Evolutionary conservation across 441 rosid species (phyloP).

Genomic region (Hura crepitans): DNA sequence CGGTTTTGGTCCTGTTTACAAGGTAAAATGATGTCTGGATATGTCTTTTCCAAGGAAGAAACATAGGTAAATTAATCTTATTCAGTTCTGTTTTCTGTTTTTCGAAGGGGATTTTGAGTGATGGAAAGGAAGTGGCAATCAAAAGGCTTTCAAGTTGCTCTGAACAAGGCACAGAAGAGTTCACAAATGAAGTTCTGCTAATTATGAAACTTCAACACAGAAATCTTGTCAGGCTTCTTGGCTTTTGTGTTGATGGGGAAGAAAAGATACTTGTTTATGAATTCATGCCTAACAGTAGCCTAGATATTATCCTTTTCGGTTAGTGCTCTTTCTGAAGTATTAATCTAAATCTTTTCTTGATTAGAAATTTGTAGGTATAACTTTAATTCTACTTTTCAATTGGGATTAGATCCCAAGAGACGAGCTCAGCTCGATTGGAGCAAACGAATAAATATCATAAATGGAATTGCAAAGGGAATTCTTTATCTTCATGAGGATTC

Average conservation of each 20-base stretch:
- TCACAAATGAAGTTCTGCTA: conserved; percentile 37
- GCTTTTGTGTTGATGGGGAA: conserved; percentile 31
- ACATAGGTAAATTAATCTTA: neutral
- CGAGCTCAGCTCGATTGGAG: conserved; percentile 31
- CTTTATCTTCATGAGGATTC: conserved; percentile 49
- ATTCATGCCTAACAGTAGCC: conserved; percentile 38
- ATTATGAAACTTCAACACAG: conserved; percentile 42
- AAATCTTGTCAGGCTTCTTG: conserved; percentile 37
- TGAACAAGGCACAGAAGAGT: conserved; percentile 31
- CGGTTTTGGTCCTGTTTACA: conserved; percentile 40
- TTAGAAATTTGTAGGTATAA: neutral
- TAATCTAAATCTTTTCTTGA: neutral
- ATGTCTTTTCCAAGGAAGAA: neutral
- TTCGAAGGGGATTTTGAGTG: conserved; percentile 32
- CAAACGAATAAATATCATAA: conserved; percentile 30
- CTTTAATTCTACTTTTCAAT: neutral
- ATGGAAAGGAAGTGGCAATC: conserved; percentile 42
- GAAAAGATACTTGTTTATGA: conserved; percentile 40
- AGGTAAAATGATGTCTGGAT: conserved; percentile 19
- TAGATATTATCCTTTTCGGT: conserved; percentile 41
- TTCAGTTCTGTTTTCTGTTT: neutral
- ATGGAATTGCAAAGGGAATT: conserved; percentile 38
- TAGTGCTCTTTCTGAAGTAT: neutral
- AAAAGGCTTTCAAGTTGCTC: conserved; percentile 44
- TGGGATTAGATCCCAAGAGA: conserved; percentile 23